Conservation (phyloP, 129 eudicot genomes). For the Rutidosis leptorrhynchoides region DNA sequence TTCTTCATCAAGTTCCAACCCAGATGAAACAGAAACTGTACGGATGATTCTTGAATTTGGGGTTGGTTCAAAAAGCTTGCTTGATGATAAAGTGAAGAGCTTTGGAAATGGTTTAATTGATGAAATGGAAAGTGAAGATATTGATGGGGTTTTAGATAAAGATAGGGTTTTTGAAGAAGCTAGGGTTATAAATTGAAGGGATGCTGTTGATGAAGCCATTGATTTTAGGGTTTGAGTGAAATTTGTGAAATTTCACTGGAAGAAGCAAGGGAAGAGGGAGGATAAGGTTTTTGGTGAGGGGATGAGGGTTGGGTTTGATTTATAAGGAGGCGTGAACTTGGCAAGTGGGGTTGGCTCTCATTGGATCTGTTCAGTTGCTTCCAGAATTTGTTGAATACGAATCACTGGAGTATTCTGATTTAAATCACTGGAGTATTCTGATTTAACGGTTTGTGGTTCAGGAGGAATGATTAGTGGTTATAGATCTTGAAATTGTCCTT, state of each 20-base stretch:
- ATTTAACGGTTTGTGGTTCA: no score
- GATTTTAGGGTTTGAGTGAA: conserved; percentile 20
- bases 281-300: conserved; percentile 38
- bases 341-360: no score
- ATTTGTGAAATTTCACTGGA: background rate
- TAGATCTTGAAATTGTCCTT: no score
- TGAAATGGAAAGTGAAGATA: conserved; percentile 30
- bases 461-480: no score
- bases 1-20: conserved; percentile 42
- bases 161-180: conserved; percentile 42
- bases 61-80: conserved; percentile 23
- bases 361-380: no score
- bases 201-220: conserved; percentile 52
- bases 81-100: conserved; percentile 26
- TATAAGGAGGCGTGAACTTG: background rate
- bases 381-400: no score
- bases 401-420: no score
- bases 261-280: background rate
- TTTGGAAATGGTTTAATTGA: conserved; percentile 46
- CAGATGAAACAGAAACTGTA: conserved; percentile 53
- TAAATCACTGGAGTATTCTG: no score
- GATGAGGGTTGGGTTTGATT: conserved; percentile 20
- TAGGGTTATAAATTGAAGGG: conserved; percentile 54
- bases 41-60: conserved; percentile 33
- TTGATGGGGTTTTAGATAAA: conserved; percentile 37